A percentile compares a stretch with the other conserved stretches of the same genome.
Evolutionary conservation across 2,329 filamentous ascomycete genomes (phyloP).

Genomic region (Penicillium sp.): DNA sequence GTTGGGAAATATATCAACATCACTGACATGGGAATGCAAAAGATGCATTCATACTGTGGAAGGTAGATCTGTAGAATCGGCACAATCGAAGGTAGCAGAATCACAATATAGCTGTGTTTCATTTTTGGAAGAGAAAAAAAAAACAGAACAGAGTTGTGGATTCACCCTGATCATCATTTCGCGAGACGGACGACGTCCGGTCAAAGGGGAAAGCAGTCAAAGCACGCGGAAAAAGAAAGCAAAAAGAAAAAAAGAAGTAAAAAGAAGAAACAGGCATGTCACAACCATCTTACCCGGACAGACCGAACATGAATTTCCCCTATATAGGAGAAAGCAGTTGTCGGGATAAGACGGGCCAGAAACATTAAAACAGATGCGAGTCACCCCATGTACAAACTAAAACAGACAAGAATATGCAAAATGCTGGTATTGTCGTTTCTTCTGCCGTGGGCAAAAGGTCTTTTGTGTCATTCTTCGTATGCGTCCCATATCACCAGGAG

Average conservation of each 20-base stretch:
- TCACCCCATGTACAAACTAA: conserved; percentile 36
- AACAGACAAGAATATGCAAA: conserved; percentile 38
- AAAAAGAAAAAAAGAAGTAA: conserved; percentile 15
- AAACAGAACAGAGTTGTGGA: background rate
- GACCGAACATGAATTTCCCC: conserved; percentile 13
- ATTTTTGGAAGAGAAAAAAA: background rate
- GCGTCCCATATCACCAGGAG: conserved; percentile 31
- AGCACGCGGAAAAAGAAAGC: conserved; percentile 16
- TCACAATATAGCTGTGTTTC: conserved; percentile 2
- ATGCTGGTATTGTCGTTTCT: conserved; percentile 41
- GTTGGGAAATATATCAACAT: conserved; percentile 7
- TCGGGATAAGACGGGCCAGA: conserved; percentile 15
- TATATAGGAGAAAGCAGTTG: conserved; percentile 3
- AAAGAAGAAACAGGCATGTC: conserved; percentile 18
- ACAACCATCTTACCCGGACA: conserved; percentile 12
- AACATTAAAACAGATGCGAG: conserved; percentile 34
- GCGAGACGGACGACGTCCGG: conserved; percentile 12
- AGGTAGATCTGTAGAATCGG: conserved; percentile 9
- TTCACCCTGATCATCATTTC: conserved; percentile 13
- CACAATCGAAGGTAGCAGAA: background rate
- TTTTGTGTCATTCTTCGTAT: conserved; percentile 40
- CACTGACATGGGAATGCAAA: conserved; percentile 5
- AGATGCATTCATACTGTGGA: background rate
- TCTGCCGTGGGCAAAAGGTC: conserved; percentile 32
- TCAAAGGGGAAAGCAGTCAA: conserved; percentile 9